Evolutionary conservation across 2,329 filamentous ascomycete species (phyloP), one percentile per base, ranked within the genome.

Genomic region (Diaporthe citriasiana): DNA sequence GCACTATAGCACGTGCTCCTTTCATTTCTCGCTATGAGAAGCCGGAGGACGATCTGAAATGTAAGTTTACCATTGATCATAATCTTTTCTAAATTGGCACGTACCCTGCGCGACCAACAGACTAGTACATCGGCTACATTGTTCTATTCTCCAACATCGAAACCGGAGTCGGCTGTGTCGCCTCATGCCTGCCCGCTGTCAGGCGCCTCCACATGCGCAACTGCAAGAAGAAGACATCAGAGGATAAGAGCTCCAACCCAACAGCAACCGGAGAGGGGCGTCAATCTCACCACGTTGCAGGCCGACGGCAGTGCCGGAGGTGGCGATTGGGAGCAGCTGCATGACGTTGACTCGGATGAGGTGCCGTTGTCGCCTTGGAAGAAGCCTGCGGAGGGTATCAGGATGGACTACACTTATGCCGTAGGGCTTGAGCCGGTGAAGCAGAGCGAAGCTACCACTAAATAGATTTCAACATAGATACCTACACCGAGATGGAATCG

Each of bases 1-100:
- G 76, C n/a, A 79, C 78, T 25, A 76, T 79, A 50, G 74, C 77
- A 51, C 75, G 78, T 19, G 76, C 77, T 5, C 77, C 77, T n/a
- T 77, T 74, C 55, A 78, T 79, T 50, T 70, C 73, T n/a, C 73
- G 68, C 51, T 79, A 79, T 73, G 74, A 66, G 22, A 59, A 72
- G 15, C 78, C 78, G 2, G 38, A 33, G 19, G 74, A 78, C 33
- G 70, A 77, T 65, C 57, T 79, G 3, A 70, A 72, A 19, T 78
- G 76, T 79, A 73, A 59, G 78, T 45, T 2, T 19, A 55, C 5
- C 9, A n/a, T 8, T n/a, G n/a, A n/a, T n/a, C n/a, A n/a, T n/a
- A n/a, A n/a, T n/a, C n/a, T n/a, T n/a, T n/a, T n/a, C n/a, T 0
- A 50, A n/a, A 10, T 4, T 7, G 17, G 17, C 17, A 8, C 22